Evolutionary conservation across 176 grass and related monocot genomes (phyloP).

Genomic region (Carex myosuroides): DNA sequence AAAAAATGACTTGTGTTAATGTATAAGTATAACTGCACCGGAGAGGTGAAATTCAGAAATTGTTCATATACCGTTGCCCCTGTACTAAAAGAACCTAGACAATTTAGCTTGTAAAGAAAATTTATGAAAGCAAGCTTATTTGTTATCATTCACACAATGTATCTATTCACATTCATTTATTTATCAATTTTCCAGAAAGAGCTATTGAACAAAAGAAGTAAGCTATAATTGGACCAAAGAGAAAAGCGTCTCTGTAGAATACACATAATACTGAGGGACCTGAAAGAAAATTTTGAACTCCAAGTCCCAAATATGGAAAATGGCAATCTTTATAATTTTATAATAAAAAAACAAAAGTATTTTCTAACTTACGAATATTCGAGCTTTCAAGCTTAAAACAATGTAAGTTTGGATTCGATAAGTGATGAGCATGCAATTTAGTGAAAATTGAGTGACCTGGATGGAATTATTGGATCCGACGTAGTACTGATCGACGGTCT

Average conservation of each 20-base stretch:
- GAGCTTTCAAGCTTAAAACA: background rate
- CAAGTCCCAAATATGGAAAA: background rate
- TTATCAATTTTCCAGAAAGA: background rate
- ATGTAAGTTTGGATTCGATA: background rate
- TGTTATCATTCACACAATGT: background rate
- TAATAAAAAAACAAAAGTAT: background rate
- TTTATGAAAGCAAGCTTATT: background rate
- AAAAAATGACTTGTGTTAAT: background rate
- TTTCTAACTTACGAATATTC: background rate
- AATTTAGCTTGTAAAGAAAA: background rate
- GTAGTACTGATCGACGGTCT: slow-evolving; percentile 79
- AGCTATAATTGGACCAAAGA: background rate
- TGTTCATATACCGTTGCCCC: background rate
- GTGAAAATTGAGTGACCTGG: slow-evolving; percentile 34
- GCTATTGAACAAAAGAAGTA: background rate
- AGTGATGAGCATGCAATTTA: background rate
- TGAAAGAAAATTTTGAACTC: background rate
- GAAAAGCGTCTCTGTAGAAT: background rate
- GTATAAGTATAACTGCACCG: background rate
- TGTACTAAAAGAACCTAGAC: no score
- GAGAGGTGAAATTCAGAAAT: background rate
- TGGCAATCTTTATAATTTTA: background rate
- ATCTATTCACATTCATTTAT: background rate
- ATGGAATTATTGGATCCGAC: slow-evolving; percentile 87
- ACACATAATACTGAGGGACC: background rate